Conservation (phyloP, 164 flowering plant genomes). For the Saururus chinensis region DNA sequence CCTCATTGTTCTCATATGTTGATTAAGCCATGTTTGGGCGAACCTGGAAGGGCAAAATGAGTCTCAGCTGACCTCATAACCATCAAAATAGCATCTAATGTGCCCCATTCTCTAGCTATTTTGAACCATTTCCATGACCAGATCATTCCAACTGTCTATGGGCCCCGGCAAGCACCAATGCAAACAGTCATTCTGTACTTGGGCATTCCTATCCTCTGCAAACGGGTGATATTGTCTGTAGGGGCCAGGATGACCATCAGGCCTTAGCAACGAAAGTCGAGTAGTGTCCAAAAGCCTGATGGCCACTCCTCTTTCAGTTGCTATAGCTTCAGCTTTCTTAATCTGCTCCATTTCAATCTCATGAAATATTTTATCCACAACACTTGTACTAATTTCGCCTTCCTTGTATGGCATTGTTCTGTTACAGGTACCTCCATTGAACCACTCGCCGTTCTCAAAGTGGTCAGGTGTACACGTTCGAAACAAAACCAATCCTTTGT, state of each 20-base stretch:
- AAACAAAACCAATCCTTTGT: constrained; percentile 40
- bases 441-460: constrained; percentile 91
- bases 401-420: constrained; percentile 51
- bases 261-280: constrained; percentile 51
- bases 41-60: background rate
- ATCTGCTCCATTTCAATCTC: constrained; percentile 55
- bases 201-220: constrained; percentile 38
- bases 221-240: constrained; percentile 65
- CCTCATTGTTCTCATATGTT: background rate
- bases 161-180: constrained; percentile 99
- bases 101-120: background rate
- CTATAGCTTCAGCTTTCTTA: constrained; percentile 22
- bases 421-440: constrained; percentile 67
- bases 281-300: constrained; percentile 61
- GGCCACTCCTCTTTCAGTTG: constrained; percentile 26
- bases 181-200: constrained; percentile 64
- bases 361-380: constrained; percentile 30
- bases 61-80: background rate
- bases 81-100: background rate
- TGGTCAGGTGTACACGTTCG: constrained; percentile 83
- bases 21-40: background rate
- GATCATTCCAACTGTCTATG: constrained; percentile 76
- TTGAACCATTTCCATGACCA: constrained; percentile 36
- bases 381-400: constrained; percentile 46
- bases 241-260: constrained; percentile 97